Percentiles rank a stretch among this genome's conserved stretches.
phyloP scores from a whole-genome alignment of 2,329 filamentous ascomycete species.

The Pseudogymnoascus sp. region DNA sequence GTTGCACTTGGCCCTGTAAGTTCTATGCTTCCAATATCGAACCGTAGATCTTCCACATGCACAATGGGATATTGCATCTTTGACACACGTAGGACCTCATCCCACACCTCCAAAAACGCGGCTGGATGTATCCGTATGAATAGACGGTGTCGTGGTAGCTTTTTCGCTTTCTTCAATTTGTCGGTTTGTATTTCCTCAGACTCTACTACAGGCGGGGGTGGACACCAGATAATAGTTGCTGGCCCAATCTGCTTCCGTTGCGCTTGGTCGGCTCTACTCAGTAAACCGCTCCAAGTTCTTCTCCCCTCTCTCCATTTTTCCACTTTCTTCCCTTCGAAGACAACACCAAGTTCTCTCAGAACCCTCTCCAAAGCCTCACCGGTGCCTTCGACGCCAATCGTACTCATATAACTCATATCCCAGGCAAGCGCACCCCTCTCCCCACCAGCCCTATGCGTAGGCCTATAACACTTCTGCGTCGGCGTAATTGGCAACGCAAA shows the following conservation, averaged over 20 bases:
- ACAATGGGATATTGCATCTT: constrained; percentile 55
- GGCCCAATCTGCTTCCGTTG: constrained; percentile 56
- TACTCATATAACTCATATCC: constrained; percentile 93
- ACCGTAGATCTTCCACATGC: constrained; percentile 56
- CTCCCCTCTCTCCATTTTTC: constrained; percentile 62
- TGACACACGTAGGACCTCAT: constrained; percentile 46
- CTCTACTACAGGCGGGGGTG: constrained; percentile 23
- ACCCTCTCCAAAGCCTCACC: constrained; percentile 55
- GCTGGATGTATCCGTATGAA: constrained; percentile 77
- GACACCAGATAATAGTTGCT: constrained; percentile 68
- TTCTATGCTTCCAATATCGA: constrained; percentile 65
- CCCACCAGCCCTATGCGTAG: constrained; percentile 72
- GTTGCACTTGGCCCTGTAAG: constrained; percentile 66
- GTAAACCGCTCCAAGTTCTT: constrained; percentile 48
- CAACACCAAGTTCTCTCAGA: constrained; percentile 56
- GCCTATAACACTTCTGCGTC: constrained; percentile 80
- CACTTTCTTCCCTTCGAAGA: constrained; percentile 49
- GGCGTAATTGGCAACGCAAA: constrained; percentile 80
- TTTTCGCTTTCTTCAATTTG: constrained; percentile 31
- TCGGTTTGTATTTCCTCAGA: constrained; percentile 18
- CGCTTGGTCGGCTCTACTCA: constrained; percentile 47
- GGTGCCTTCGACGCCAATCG: constrained; percentile 66
- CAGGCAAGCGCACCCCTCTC: constrained; percentile 73
- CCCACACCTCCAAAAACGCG: constrained; percentile 60
- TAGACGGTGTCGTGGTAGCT: constrained; percentile 34